Evolutionary conservation across 2,329 filamentous ascomycete genomes (phyloP), one percentile per base, ranked within the genome.

Genomic region (Colletotrichum limetticola): DNA sequence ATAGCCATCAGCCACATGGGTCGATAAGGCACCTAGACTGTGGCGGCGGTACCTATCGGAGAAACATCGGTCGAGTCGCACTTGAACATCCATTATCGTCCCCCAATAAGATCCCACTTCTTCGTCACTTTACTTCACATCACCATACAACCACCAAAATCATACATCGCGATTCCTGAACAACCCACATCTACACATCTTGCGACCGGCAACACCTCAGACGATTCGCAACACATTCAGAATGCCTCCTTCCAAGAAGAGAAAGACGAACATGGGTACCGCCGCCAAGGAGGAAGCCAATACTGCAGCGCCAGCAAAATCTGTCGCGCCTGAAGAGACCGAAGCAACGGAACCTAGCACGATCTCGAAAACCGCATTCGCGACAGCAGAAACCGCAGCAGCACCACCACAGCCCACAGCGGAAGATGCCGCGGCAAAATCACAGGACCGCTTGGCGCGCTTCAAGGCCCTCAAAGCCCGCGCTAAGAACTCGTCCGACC

Each of bases 391-490:
- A 11, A 57, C 78, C 24, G n/a, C 78, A 26, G 19, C 72, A 35
- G 14, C 74, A 49, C 53, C 77, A 46, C 60, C 75, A 19, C 67
- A 55, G 42, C 37, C 76, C 32, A 67, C 71, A 22, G 26, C 71
- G 32, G 70, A 77, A 37, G 60, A 68, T 61, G 82, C 84, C n/a
- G 78, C 83, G 22, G 77, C 81, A 32, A 88, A 89, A 77, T 85
- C 89, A 35, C 85, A 90, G 77, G 93, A 95, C 68, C 91, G 95
- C 68, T 86, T 91, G 82, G 94, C 94, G 62, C 92, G 94, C 76
- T 98, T 98, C 87, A 95, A 95, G 81, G 93, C 94, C 4, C 91
- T 98, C 19, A 92, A 97, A 83, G 93, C 93, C 30, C 93, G 95
- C 78, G 93, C 93, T 62, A 91, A 95, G 86, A 86, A 88, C 71